phyloP scores from a whole-genome alignment of 2,329 filamentous ascomycete genomes.

The Ceratocystis destructans region DNA sequence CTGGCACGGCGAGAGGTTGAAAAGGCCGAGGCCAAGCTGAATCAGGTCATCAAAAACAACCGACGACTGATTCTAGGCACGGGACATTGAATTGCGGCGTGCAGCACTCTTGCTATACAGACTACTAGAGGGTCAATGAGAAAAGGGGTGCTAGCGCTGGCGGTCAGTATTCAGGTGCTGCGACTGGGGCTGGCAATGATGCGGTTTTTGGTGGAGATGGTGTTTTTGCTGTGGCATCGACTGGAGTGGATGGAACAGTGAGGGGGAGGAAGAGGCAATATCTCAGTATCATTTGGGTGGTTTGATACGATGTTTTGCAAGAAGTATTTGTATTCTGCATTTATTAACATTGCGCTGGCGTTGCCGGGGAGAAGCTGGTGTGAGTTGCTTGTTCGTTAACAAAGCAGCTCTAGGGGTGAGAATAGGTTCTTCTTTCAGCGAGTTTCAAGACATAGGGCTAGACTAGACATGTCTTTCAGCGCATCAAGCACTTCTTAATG shows the following conservation, averaged over 20 bases:
- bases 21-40: conserved; percentile 47
- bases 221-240: conserved; percentile 17
- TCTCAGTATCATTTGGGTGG: neutral
- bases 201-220: conserved; percentile 19
- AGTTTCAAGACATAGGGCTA: too few species aligned
- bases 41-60: conserved; percentile 47
- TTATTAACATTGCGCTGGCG: too few species aligned
- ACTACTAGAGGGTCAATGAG: conserved; percentile 18
- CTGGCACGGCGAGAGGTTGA: conserved; percentile 46
- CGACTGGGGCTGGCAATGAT: conserved; percentile 20
- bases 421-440: too few species aligned
- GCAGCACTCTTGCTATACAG: conserved; percentile 18
- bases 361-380: too few species aligned
- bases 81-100: conserved; percentile 19
- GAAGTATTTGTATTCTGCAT: too few species aligned
- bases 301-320: too few species aligned
- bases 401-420: too few species aligned
- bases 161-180: conserved; percentile 20
- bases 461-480: too few species aligned
- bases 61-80: conserved; percentile 36
- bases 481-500: too few species aligned
- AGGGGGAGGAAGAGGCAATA: neutral
- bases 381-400: too few species aligned
- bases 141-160: conserved; percentile 18
- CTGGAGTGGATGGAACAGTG: conserved; percentile 9